These are phyloP conservation scores for Eremochloa ophiuroides DNA, from an alignment of 176 grass and related monocot genomes.

Conservation along the genomic window DNA sequence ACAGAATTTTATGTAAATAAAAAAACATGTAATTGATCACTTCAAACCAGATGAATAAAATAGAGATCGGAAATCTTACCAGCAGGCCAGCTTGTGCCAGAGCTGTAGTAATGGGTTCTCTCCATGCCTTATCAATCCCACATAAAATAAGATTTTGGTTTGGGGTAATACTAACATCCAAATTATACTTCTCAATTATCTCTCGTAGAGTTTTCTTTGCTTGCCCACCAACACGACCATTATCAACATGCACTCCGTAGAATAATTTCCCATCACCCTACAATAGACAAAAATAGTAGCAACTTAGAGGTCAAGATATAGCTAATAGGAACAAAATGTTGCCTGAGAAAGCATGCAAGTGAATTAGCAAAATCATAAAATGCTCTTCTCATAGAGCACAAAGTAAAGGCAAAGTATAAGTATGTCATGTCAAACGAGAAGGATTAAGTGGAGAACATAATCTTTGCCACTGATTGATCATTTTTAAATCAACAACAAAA, in stretches of 20 bases:
- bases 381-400: not conserved
- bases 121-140: conserved; percentile 77
- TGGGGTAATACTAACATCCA: conserved; percentile 83
- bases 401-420: not conserved
- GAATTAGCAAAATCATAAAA: not conserved
- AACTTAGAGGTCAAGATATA: conserved; percentile 1
- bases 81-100: conserved; percentile 79
- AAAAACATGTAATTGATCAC: not conserved
- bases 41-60: not conserved
- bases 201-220: conserved; percentile 85
- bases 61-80: conserved; percentile 49
- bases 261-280: conserved; percentile 93
- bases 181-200: conserved; percentile 90
- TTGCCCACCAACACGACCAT: conserved; percentile 72
- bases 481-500: not conserved
- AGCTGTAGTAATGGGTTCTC: conserved; percentile 51
- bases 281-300: not conserved
- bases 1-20: not conserved
- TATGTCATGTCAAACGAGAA: not conserved
- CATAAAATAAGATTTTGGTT: conserved; percentile 96
- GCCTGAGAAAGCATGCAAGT: not conserved
- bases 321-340: conserved; percentile 3
- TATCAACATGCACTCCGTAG: conserved; percentile 94
- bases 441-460: not conserved
- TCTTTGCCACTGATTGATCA: not conserved